Evolutionary conservation across 2,329 filamentous ascomycete genomes (phyloP), one percentile per base, ranked within the genome.

Genomic region (Penicillium corylophilum): DNA sequence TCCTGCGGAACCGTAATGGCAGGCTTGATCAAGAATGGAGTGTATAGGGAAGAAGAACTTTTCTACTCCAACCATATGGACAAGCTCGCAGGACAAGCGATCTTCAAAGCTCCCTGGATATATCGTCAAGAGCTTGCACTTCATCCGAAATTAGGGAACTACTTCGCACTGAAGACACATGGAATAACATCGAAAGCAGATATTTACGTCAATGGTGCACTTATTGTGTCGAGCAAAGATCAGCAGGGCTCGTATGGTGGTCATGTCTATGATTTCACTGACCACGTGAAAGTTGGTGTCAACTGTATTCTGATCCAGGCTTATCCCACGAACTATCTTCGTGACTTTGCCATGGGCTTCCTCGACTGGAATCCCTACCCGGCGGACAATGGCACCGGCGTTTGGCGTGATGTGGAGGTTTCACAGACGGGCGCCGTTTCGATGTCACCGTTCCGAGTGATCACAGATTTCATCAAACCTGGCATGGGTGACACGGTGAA

Each of bases 281-380:
- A 57, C 0, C 52, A 66, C 8, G 36, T 80, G 0, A 67, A 70
- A 1, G 55, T 60, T 0, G 71, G 73, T 0, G 46, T 54, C 0
- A 85, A 86, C 57, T 77, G 78, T 0, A 55, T 87, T 2, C 70
- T 80, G 1, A 75, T 85, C 16, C 72, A 74, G 35, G 79, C 77
- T 0, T 77, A 84, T 55, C 82, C 83, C 0, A 85, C 83, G 0
- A 73, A 83, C 55, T 85, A 85, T 62, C 74, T 80, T 15, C 74
- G 78, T 22, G 82, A 86, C 53, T 77, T 86, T 46, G 82, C 79
- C 0, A 67, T 84, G 9, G 81, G 81, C 0, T 86, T 83, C 49
- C 77, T 82, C 0, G 82, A 85, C 59, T 85, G 83, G 82, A 85
- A 85, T 48, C 82, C 82, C 0, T 79, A 79, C 48, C 81, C 83